phyloP scores from a whole-genome alignment of 352 stramenopile species.

The Pythium sukuiense region DNA sequence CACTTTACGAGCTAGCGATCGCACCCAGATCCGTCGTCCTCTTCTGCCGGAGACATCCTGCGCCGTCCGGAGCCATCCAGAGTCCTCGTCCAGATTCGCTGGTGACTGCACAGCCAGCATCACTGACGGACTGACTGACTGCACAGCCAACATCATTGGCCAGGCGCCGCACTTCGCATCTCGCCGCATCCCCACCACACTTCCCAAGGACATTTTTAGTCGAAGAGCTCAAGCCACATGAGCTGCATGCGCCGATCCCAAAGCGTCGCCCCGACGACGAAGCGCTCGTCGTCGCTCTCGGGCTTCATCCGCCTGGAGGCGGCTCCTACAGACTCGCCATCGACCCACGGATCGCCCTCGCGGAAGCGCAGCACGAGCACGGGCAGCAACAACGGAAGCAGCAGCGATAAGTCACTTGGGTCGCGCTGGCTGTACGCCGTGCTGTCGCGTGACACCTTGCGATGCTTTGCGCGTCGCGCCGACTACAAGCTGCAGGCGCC shows the following conservation, averaged over 20 bases:
- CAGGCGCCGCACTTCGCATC: background rate
- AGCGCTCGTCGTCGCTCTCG: constrained; percentile 25
- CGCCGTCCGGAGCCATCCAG: constrained; percentile 11
- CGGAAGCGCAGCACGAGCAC: constrained; percentile 31
- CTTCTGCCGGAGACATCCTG: constrained; percentile 6
- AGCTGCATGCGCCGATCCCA: constrained; percentile 30
- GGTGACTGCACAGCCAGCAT: background rate
- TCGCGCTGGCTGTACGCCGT: constrained; percentile 34
- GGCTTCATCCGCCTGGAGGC: constrained; percentile 32
- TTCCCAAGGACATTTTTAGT: background rate
- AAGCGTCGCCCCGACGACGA: constrained; percentile 22
- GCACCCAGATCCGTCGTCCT: constrained; percentile 10
- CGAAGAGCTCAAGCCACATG: constrained; percentile 10
- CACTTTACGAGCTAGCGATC: constrained; percentile 24
- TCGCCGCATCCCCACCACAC: constrained; percentile 6
- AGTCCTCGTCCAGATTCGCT: constrained; percentile 2
- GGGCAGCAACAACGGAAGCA: constrained; percentile 19
- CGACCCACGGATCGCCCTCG: constrained; percentile 8
- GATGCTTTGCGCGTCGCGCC: constrained; percentile 28
- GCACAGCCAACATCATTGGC: background rate
- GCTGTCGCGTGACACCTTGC: constrained; percentile 26
- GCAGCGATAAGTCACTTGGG: constrained; percentile 12
- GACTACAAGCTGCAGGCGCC: constrained; percentile 31
- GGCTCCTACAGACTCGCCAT: constrained; percentile 2
- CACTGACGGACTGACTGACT: constrained; percentile 7